Evolutionary conservation across 768 basidiomycete species (phyloP), one percentile per base, ranked within the genome.

Genomic region (Russula vinacea): DNA sequence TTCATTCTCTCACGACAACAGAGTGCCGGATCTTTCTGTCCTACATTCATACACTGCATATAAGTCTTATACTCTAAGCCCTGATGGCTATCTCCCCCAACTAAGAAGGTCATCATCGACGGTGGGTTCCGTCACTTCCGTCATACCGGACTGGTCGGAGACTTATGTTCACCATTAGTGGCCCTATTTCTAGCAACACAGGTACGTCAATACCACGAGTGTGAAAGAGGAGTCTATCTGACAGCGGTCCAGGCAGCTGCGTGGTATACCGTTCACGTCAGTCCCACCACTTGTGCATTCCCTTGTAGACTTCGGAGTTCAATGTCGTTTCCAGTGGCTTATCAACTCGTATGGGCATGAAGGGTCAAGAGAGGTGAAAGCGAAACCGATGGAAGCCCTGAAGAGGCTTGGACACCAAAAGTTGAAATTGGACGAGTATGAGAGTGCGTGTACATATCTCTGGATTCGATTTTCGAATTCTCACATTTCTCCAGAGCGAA

Each of bases 391-490:
- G 62, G 85, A 90, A 69, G 84, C 87, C 13, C 70, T 92, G 64
- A 84, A 88, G 69, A 84, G 83, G 58, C 74, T 91, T 19, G 89
- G 89, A 4, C 87, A 91, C 73, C 82, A 76, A 45, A 81, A 84
- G 55, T 78, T 97, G 5, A 84, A 90, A 68, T 79, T 99, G 59
- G 86, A 91, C 70, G 95, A 98, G 75, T 92, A 98, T 72, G 96
- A 99, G 78, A 77, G 92, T 92, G 74, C 67, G 88, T 74, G 33
- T 0, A 56, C 39, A 40, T 62, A n/a, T 32, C 29, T 13, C 49
- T 5, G 14, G 11, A 14, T 32, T 24, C 19, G 17, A 56, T 61
- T 44, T 2, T 22, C 13, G 52, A 13, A 13, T 57, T 59, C 35
- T 57, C 33, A 61, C 45, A 17, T 26, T 67, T n/a, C 26, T 62